Evolutionary conservation across 2,329 filamentous ascomycete species (phyloP).

Genomic region (Penicillium occitanis): DNA sequence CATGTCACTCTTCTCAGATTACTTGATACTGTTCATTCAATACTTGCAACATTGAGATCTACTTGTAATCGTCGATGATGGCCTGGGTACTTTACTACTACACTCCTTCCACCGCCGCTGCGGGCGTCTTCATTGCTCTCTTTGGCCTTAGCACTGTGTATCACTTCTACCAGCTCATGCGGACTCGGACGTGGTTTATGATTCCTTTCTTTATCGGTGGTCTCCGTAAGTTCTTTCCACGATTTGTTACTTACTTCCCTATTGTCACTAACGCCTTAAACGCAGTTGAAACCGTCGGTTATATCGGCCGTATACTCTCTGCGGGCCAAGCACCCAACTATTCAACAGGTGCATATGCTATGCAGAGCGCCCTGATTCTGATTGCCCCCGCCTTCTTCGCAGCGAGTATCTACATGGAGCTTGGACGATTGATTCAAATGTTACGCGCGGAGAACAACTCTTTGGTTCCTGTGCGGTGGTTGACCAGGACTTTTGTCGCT

Average conservation of each 20-base stretch:
- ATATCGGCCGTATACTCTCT: background rate
- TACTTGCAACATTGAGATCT: background rate
- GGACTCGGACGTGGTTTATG: constrained; percentile 52
- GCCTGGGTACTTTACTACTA: constrained; percentile 37
- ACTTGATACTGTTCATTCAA: background rate
- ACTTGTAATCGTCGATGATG: background rate
- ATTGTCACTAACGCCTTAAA: no score
- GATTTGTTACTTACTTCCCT: background rate
- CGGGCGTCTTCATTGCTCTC: constrained; percentile 48
- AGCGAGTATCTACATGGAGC: constrained; percentile 36
- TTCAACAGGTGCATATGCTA: constrained; percentile 1
- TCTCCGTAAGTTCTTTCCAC: constrained; percentile 32
- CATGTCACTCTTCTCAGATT: background rate
- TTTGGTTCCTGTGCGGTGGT: constrained; percentile 29
- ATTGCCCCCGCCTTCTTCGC: constrained; percentile 41
- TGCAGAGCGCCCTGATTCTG: constrained; percentile 25
- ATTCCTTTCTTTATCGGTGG: constrained; percentile 40
- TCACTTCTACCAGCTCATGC: constrained; percentile 46
- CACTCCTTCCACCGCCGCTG: constrained; percentile 47
- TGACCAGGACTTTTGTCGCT: constrained; percentile 37
- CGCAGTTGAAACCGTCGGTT: background rate
- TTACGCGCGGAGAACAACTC: constrained; percentile 31
- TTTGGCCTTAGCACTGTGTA: constrained; percentile 45
- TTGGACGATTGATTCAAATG: constrained; percentile 35
- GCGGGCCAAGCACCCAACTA: constrained; percentile 1